Percentiles rank a stretch among this genome's conserved stretches.
These are phyloP conservation scores for Apiotrichum montevideense DNA, from an alignment of 1,284 basidiomycete species.

Conservation along the genomic window DNA sequence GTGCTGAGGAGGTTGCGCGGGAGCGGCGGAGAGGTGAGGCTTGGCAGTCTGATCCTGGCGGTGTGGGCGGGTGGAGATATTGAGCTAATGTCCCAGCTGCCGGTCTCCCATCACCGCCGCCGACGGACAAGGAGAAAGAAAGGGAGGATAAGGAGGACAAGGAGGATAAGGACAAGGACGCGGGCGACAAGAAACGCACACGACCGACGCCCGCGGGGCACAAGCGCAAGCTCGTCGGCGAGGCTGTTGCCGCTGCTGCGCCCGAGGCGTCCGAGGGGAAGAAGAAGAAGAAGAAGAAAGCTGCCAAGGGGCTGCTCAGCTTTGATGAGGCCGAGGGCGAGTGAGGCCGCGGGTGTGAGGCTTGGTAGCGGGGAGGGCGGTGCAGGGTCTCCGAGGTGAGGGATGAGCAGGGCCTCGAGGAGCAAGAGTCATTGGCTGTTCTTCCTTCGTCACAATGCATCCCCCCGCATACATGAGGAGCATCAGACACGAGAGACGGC, in stretches of 20 bases:
- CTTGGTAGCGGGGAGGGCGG: too few species aligned
- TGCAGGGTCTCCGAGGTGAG: too few species aligned
- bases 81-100: not conserved
- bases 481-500: too few species aligned
- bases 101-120: not conserved
- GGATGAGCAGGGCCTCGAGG: too few species aligned
- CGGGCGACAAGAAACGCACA: constrained; percentile 8
- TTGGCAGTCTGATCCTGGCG: not conserved
- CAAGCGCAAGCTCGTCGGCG: constrained; percentile 39
- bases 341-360: constrained; percentile 2
- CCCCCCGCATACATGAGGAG: too few species aligned
- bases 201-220: constrained; percentile 17
- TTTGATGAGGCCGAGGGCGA: constrained; percentile 41
- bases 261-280: constrained; percentile 16
- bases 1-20: constrained; percentile 65
- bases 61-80: too few species aligned
- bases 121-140: constrained; percentile 9
- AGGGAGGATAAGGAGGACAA: constrained; percentile 2
- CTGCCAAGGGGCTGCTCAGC: constrained; percentile 37
- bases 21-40: constrained; percentile 64
- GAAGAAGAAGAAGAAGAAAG: constrained; percentile 41
- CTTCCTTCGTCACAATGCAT: too few species aligned
- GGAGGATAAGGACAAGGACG: constrained; percentile 6
- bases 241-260: constrained; percentile 6
- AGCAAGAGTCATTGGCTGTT: too few species aligned